Evolutionary conservation across 176 grass and related monocot genomes (phyloP).

Genomic region (Canna indica): DNA sequence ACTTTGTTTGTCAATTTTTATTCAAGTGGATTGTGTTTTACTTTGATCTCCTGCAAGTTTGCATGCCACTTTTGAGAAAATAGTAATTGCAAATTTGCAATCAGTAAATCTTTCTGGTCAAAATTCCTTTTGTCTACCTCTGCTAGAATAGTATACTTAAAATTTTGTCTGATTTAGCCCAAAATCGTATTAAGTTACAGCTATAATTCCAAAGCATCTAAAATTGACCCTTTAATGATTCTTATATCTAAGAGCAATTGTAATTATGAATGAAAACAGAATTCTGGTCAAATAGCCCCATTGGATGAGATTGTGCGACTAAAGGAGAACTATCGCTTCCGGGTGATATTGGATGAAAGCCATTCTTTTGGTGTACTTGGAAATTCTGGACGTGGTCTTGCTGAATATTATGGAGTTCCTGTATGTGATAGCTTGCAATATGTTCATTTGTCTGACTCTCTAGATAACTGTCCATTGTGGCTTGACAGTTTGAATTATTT

Average conservation of each 20-base stretch:
- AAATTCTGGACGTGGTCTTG: slow-evolving; percentile 76
- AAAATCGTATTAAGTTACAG: too few relatives aligned
- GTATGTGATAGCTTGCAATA: slow-evolving; percentile 25
- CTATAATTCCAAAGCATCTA: too few relatives aligned
- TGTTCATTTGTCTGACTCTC: slow-evolving; percentile 5
- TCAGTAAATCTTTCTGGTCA: not conserved
- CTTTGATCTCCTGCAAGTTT: not conserved
- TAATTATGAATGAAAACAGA: slow-evolving; percentile 25
- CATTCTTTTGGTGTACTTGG: slow-evolving; percentile 98
- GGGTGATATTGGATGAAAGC: slow-evolving; percentile 80
- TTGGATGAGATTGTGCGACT: slow-evolving; percentile 86
- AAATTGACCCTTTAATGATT: too few relatives aligned
- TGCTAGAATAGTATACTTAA: not conserved
- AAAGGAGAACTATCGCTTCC: slow-evolving; percentile 88
- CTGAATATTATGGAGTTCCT: slow-evolving; percentile 77
- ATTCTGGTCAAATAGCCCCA: slow-evolving; percentile 81
- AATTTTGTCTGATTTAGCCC: not conserved
- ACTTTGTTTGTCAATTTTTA: not conserved
- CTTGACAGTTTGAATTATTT: slow-evolving; percentile 26
- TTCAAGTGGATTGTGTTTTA: not conserved
- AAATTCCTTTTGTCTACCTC: not conserved
- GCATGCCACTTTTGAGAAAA: not conserved
- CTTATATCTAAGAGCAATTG: too few relatives aligned
- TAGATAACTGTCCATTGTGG: not conserved
- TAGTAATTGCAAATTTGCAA: not conserved